Evolutionary conservation across 2,329 filamentous ascomycete species (phyloP).

Genomic region (Paecilomyces variotii): DNA sequence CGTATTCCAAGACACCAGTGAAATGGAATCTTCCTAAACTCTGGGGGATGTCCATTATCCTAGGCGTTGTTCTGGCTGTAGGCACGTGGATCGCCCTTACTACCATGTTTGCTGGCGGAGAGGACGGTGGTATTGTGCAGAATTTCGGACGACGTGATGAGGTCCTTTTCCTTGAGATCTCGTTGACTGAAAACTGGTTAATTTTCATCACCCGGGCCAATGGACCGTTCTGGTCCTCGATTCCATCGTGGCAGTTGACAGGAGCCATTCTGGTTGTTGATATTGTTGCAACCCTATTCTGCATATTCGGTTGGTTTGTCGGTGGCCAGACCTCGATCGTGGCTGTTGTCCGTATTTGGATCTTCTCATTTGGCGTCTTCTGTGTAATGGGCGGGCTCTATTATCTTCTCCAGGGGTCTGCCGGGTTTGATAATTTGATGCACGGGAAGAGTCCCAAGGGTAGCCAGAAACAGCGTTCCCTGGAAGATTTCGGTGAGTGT

Average conservation of each 20-base stretch:
- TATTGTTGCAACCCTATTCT: conserved; percentile 76
- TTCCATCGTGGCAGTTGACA: conserved; percentile 76
- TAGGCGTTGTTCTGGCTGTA: conserved; percentile 70
- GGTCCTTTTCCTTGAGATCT: conserved; percentile 83
- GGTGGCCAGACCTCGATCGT: conserved; percentile 65
- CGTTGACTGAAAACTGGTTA: conserved; percentile 88
- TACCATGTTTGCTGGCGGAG: conserved; percentile 63
- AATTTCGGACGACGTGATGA: conserved; percentile 76
- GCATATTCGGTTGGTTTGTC: conserved; percentile 76
- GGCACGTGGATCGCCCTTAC: conserved; percentile 86
- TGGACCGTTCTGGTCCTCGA: conserved; percentile 83
- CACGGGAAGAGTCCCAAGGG: conserved; percentile 80
- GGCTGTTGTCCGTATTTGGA: conserved; percentile 79
- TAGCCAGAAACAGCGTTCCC: conserved; percentile 71
- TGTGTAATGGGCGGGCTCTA: conserved; percentile 70
- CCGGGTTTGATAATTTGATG: conserved; percentile 85
- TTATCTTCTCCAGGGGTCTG: conserved; percentile 73
- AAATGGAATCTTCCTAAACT: conserved; percentile 95
- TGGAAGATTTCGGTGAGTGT: conserved; percentile 80
- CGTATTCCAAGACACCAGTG: conserved; percentile 75
- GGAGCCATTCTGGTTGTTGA: conserved; percentile 76
- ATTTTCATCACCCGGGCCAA: conserved; percentile 95
- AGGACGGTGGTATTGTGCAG: conserved; percentile 77
- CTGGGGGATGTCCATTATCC: conserved; percentile 83
- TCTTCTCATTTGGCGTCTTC: conserved; percentile 86